Evolutionary conservation across 1,139 yeast species (phyloP).

Genomic region (Suhomyces bribrorum): DNA sequence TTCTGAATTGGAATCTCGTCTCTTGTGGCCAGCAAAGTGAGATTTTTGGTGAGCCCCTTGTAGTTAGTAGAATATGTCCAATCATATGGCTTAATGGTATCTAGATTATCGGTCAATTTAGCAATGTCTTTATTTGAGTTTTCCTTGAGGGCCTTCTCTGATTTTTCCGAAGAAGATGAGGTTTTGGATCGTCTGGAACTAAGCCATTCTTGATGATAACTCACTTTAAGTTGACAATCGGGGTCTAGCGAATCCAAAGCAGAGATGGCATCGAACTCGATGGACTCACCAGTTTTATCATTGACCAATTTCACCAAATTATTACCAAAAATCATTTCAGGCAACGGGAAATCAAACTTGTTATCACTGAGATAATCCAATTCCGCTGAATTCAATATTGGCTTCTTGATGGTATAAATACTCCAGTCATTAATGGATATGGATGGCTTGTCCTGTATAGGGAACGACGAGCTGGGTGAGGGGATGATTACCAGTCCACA

Average conservation of each 20-base stretch:
- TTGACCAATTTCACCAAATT: slow-evolving; percentile 59
- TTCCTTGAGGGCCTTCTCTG: slow-evolving; percentile 32
- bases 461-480: slow-evolving; percentile 64
- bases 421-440: slow-evolving; percentile 75
- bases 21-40: slow-evolving; percentile 24
- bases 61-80: slow-evolving; percentile 93
- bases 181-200: slow-evolving; percentile 53
- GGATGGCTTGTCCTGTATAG: slow-evolving; percentile 64
- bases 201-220: slow-evolving; percentile 90
- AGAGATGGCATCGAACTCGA: slow-evolving; percentile 74
- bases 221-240: slow-evolving; percentile 54
- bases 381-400: slow-evolving; percentile 75
- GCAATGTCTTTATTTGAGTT: slow-evolving; percentile 32
- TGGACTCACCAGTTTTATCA: slow-evolving; percentile 42
- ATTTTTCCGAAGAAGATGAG: slow-evolving; percentile 24
- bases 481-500: slow-evolving; percentile 77
- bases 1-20: slow-evolving; percentile 66
- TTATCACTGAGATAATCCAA: slow-evolving; percentile 66
- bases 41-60: slow-evolving; percentile 52
- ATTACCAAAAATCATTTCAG: slow-evolving; percentile 98
- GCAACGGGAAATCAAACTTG: slow-evolving; percentile 75
- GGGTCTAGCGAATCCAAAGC: slow-evolving; percentile 69
- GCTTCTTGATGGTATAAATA: slow-evolving; percentile 68
- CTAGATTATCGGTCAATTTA: slow-evolving; percentile 41
- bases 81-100: slow-evolving; percentile 72